phyloP scores from a whole-genome alignment of 805 yeast genomes.

The Pichia phayaonensis region DNA sequence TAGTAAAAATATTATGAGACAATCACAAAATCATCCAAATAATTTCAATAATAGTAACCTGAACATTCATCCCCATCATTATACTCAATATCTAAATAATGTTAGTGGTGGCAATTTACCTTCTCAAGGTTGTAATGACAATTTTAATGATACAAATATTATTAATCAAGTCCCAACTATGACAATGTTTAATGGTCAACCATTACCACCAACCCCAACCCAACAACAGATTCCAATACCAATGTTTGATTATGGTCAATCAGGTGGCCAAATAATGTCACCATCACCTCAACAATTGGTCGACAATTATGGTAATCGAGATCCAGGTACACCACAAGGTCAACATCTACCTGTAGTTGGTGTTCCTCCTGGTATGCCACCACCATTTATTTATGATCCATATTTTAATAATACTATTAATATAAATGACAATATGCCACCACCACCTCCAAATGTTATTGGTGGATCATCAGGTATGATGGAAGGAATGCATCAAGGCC shows the following conservation, averaged over 20 bases:
- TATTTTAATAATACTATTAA: slow-evolving; percentile 15
- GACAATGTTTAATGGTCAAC: slow-evolving; percentile 11
- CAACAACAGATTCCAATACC: slow-evolving; percentile 12
- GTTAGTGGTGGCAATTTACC: background rate
- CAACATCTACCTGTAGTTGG: slow-evolving; percentile 20
- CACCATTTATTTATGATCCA: slow-evolving; percentile 29
- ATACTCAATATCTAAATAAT: background rate
- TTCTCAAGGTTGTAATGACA: background rate
- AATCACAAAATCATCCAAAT: slow-evolving; percentile 1
- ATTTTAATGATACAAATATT: background rate
- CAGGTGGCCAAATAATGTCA: slow-evolving; percentile 1
- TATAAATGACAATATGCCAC: slow-evolving; percentile 2
- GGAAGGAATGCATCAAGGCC: background rate
- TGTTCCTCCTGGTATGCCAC: slow-evolving; percentile 24
- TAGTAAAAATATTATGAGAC: slow-evolving; percentile 16
- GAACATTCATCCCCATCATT: background rate
- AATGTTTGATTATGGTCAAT: slow-evolving; percentile 17
- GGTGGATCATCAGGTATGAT: background rate
- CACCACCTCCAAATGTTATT: slow-evolving; percentile 5
- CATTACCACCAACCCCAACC: slow-evolving; percentile 3
- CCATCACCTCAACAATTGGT: slow-evolving; percentile 2
- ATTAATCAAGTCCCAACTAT: slow-evolving; percentile 1
- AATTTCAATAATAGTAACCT: background rate
- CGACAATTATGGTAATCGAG: slow-evolving; percentile 5
- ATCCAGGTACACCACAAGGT: slow-evolving; percentile 16